These are phyloP conservation scores for Theileria orientalis DNA, from an alignment of 169 alveolate genomes.

Conservation along the genomic window DNA sequence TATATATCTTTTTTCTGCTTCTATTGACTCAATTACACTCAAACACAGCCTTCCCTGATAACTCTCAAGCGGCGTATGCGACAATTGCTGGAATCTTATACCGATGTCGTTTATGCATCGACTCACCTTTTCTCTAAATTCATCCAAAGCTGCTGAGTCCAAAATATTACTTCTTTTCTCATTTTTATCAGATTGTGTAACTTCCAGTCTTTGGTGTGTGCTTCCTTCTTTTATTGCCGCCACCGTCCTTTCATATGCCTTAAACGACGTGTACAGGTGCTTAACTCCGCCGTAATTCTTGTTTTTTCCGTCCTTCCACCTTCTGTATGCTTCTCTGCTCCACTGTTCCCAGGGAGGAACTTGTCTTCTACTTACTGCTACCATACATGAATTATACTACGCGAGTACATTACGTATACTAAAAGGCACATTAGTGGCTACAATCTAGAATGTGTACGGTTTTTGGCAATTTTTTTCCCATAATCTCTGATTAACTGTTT, in stretches of 20 bases:
- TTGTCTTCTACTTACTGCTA: slow-evolving; percentile 6
- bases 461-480: slow-evolving; percentile 43
- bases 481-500: slow-evolving; percentile 22
- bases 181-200: neutral
- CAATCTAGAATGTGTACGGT: slow-evolving; percentile 46
- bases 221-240: neutral
- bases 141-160: neutral
- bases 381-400: neutral
- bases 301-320: slow-evolving; percentile 9
- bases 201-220: neutral
- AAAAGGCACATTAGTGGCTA: neutral
- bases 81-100: slow-evolving; percentile 21
- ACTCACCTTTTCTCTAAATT: neutral
- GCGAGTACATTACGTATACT: neutral
- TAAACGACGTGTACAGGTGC: neutral
- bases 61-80: neutral
- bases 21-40: neutral
- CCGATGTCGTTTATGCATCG: slow-evolving; percentile 1
- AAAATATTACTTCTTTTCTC: neutral
- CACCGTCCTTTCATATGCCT: neutral
- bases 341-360: slow-evolving; percentile 64
- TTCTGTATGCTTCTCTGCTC: slow-evolving; percentile 40
- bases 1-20: neutral
- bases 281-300: neutral
- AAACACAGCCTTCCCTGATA: neutral